Percentiles rank a stretch among this genome's conserved stretches.
Conservation (phyloP, 495 filamentous ascomycete genomes). For the Podospora conica region DNA sequence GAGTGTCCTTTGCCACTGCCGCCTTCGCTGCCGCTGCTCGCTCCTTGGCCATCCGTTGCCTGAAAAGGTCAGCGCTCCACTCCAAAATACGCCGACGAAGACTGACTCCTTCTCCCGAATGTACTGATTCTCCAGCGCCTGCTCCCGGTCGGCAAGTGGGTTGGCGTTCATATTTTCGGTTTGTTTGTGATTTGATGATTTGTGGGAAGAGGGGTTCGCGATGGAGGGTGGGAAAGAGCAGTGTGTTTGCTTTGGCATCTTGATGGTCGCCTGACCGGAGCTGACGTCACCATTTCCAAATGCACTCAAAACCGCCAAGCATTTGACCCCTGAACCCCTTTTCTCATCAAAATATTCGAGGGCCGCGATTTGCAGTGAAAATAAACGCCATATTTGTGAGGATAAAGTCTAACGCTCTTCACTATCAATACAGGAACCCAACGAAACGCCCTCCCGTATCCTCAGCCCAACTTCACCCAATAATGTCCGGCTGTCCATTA, state of each 20-base stretch:
- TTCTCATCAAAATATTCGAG: not conserved
- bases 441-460: not conserved
- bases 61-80: not conserved
- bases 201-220: not conserved
- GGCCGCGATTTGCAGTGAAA: not conserved
- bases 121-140: conserved; percentile 30
- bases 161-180: conserved; percentile 22
- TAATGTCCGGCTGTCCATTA: not conserved
- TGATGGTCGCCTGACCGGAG: not conserved
- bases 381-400: not conserved
- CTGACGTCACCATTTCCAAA: not conserved
- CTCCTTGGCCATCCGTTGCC: conserved; percentile 22
- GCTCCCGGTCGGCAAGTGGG: conserved; percentile 27
- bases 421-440: not conserved
- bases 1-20: conserved; percentile 1
- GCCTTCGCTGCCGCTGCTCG: conserved; percentile 16
- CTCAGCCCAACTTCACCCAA: not conserved
- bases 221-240: not conserved
- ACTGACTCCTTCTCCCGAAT: conserved; percentile 30
- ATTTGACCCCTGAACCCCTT: not conserved
- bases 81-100: not conserved
- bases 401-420: not conserved
- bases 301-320: not conserved
- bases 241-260: not conserved
- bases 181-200: not conserved